These are phyloP conservation scores for Coemansia sp. DNA, from an alignment of 192 early-diverging fungal species.

Conservation along the genomic window DNA sequence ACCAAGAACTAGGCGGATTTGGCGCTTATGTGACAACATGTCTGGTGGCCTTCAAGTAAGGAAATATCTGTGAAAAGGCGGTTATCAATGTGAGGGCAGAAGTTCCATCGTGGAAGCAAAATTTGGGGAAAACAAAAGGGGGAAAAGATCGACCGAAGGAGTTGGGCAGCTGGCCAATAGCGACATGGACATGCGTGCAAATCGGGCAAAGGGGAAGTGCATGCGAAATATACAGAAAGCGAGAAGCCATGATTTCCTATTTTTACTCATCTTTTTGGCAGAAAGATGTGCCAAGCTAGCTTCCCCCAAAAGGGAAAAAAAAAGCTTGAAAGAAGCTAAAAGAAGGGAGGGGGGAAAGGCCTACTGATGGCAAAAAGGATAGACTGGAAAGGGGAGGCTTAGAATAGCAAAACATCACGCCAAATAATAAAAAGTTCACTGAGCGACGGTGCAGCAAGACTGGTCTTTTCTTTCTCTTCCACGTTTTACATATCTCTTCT, in stretches of 20 bases:
- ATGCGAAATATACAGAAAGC: background rate
- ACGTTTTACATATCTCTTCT: background rate
- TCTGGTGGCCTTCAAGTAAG: background rate
- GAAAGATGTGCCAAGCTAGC: background rate
- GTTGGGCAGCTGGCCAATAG: background rate
- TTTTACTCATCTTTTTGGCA: background rate
- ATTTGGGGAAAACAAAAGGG: background rate
- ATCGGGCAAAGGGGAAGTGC: background rate
- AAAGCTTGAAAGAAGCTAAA: background rate
- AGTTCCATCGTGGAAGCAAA: background rate
- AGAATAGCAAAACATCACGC: background rate
- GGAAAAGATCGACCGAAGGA: background rate
- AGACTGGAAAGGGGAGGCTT: background rate
- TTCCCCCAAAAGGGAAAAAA: background rate
- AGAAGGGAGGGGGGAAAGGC: background rate
- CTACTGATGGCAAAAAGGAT: background rate
- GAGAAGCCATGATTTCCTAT: slow-evolving; percentile 4
- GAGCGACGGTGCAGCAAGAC: background rate
- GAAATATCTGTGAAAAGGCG: background rate
- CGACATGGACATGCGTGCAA: background rate
- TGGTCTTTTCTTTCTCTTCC: background rate
- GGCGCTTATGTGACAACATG: background rate
- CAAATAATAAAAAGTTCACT: background rate
- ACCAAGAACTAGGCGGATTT: background rate
- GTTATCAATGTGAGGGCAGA: background rate